Base-by-base conservation (phyloP, 441 rosid species). In the Biscutella auriculata region DNA sequence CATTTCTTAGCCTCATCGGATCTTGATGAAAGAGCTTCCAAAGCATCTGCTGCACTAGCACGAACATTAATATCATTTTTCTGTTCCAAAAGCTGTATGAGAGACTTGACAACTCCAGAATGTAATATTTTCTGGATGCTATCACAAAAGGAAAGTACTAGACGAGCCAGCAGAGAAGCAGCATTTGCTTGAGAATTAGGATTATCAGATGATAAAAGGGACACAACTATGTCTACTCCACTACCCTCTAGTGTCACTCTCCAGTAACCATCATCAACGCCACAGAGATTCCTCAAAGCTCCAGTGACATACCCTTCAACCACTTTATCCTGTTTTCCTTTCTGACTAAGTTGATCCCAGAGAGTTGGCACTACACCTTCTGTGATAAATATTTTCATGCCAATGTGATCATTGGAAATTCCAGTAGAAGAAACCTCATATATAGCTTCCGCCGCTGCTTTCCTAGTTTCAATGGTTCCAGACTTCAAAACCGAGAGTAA, bases 291-390 rank as follows among this genome's bases (percentile, higher is more conserved):
- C 77, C 77, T 90, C 35, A 94, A 75, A 53, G 97, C 96, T 67
- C 99, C 99, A 26, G 97, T 90, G 63, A 94, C 79, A 48, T 90
- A 84, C 69, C 76, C 79, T 77, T 90, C 87, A 56, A 94, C 96
- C 71, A 82, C 67, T 42, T 76, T 81, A 43, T 84, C 94, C 59
- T 76, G 76, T 60, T 87, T 81, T 26, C 70, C 80, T 57, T 87
- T 85, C 50, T 69, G 79, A 48, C 65, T 66, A 53, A 87, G 84
- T 68, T 84, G 88, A 74, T 81, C 84, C 97, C 99, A 94, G 21
- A 90, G 75, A 63, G 76, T 89, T 1, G 96, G 99, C 67, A 94
- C 97, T 50, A 94, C 99, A 70, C 96, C 97, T 84, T 94, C 99
- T 8, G 99, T 90, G 30, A 97, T 84, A 79, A 94, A 94, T 47